Evolutionary conservation across 192 early-diverging fungal genomes (phyloP), one percentile per base, ranked within the genome.

Genomic region (Funneliformis mosseae): DNA sequence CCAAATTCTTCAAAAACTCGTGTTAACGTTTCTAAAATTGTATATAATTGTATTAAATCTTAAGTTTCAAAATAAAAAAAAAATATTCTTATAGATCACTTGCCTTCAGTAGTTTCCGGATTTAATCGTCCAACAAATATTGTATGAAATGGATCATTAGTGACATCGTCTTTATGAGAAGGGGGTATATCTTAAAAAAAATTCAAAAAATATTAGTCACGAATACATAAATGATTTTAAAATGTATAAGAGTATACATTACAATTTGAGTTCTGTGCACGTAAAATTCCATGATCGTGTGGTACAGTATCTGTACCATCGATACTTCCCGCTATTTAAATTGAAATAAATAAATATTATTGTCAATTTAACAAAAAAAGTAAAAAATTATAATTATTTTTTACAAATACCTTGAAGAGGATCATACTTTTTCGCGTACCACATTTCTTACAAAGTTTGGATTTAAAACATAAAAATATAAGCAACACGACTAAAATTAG

Each of bases 91-190:
- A 1, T 12, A 67, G 25, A 10, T 16, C 23, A 73, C 39, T 77
- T 33, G 39, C 85, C 81, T 84, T 86, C 81, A 16, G 82, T 83
- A 16, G 85, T 87, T 42, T 77, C 68, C 39, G 78, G 79, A 76
- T 84, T 82, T 23, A 87, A 68, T 62, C 85, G 55, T 64, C 82
- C 80, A 42, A 85, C 82, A 71, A 87, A 87, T 18, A 87, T 38
- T 9, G 85, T 87, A 14, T 81, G 79, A 27, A 63, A 46, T 16
- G 85, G 82, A 61, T 84, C 80, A 6, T 76, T 80, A 12, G 79
- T 67, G 9, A 78, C 45, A 76, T 70, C 50, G 14, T 41, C 38
- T 59, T 64, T 66, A 23, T 70, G 9, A 9, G 50, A 66, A 9
- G 81, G 82, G 43, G 80, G 81, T 38, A 39, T 46, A 77, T 82